These are phyloP conservation scores for Stygiomarasmius scandens DNA, from an alignment of 1,284 basidiomycete species.

Conservation along the genomic window DNA sequence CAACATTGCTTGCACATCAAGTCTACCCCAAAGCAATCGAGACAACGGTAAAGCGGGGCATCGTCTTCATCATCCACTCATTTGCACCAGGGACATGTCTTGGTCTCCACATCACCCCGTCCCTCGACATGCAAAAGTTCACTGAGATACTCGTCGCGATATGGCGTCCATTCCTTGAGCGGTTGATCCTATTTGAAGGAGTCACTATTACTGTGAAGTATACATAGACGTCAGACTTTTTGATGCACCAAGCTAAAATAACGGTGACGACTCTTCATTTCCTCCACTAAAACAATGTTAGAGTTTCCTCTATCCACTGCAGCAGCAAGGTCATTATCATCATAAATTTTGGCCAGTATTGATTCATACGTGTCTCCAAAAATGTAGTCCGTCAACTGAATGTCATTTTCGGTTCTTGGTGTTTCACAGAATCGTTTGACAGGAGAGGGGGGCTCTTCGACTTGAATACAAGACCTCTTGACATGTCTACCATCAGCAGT, in stretches of 20 bases:
- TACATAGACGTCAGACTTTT: neutral
- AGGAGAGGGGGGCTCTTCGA: too few relatives aligned
- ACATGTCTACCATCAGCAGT: too few relatives aligned
- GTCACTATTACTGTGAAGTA: neutral
- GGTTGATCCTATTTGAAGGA: conserved; percentile 3
- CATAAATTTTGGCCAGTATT: too few relatives aligned
- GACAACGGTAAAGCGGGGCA: neutral
- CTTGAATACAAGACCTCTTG: too few relatives aligned
- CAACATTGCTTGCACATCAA: neutral
- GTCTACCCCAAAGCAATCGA: neutral
- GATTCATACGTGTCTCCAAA: too few relatives aligned
- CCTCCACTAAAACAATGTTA: too few relatives aligned
- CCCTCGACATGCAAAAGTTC: neutral
- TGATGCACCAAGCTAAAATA: neutral
- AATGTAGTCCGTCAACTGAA: too few relatives aligned
- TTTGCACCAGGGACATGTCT: neutral
- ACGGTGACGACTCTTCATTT: neutral
- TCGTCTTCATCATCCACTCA: neutral
- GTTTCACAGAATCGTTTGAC: too few relatives aligned
- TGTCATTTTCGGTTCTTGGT: too few relatives aligned
- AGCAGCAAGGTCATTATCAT: too few relatives aligned
- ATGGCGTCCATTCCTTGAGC: neutral
- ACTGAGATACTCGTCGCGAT: neutral
- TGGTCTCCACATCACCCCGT: neutral
- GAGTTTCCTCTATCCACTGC: too few relatives aligned